phyloP scores from a whole-genome alignment of 2,329 filamentous ascomycete species.

The Rutstroemia sp. region DNA sequence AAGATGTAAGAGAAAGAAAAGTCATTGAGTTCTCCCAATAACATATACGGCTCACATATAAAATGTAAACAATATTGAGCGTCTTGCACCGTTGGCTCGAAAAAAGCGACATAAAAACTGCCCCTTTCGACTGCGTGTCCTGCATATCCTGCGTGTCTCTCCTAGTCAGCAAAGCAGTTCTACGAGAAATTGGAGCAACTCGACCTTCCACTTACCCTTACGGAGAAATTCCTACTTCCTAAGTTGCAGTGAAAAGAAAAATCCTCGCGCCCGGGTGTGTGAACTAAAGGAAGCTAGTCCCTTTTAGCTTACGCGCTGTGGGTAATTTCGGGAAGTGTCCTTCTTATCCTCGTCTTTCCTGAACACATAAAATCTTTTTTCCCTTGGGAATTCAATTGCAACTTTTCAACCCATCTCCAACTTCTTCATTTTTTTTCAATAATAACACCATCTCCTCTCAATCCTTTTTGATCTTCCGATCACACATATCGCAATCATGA shows the following conservation, averaged over 20 bases:
- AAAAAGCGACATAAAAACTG: no score
- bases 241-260: background rate
- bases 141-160: no score
- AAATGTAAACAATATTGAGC: no score
- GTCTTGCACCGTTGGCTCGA: no score
- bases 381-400: conserved; percentile 8
- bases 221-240: no score
- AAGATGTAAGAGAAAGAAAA: no score
- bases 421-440: conserved; percentile 17
- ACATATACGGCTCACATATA: no score
- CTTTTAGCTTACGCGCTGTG: conserved; percentile 4
- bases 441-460: conserved; percentile 51
- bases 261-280: background rate
- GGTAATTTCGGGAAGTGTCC: conserved; percentile 14
- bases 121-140: no score
- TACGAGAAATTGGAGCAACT: no score
- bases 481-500: conserved; percentile 24
- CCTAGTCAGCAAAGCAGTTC: no score
- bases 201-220: no score
- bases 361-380: conserved; percentile 20
- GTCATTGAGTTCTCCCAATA: no score
- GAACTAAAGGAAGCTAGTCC: background rate
- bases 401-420: conserved; percentile 16
- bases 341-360: conserved; percentile 11
- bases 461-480: conserved; percentile 43